Evolutionary conservation across 306 rosid genomes (phyloP), one percentile per base, ranked within the genome.

Genomic region (Rosa lucieae): DNA sequence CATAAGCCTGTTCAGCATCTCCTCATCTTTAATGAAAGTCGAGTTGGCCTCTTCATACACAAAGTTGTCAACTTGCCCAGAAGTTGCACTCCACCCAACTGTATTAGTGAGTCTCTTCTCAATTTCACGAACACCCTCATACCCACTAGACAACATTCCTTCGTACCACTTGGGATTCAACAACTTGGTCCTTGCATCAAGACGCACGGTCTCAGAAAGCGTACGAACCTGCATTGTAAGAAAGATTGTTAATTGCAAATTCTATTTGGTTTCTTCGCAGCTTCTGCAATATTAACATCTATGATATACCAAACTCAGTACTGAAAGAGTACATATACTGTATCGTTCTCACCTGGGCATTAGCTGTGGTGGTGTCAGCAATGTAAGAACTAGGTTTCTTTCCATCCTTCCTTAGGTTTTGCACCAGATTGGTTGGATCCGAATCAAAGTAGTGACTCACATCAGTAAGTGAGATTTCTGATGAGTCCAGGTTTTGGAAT

Each of bases 31-130:
- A 68, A 95, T 93, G 90, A 93, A 95, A 26, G 98, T 93, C 10
- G 96, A 75, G 91, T 95, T 95, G 80, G 99, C 99, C 86, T 95
- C 99, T 88, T 95, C 99, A 44, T 95, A 96, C 59, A 96, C 99
- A 97, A 98, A 95, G 88, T 95, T 95, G 87, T 95, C 99, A 26
- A 95, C 99, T 85, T 95, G 99, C 23, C 99, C 99, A 35, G 99
- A 95, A 61, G 99, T 95, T 59, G 98, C 99, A 90, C 98, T 95
- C 99, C 99, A 95, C 65, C 99, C 99, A 1, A 95, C 99, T 12
- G 99, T 95, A 76, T 95, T 95, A 0, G 98, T 91, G 10, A 95
- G 97, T 67, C 98, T 90, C 89, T 95, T 95, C 87, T 95, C 99
- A 8, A 95, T 95, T 73, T 95, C 99, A 0, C 98, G 97, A 23